Base-by-base conservation (phyloP, 768 basidiomycete species). In the Clavaria fumosa region DNA sequence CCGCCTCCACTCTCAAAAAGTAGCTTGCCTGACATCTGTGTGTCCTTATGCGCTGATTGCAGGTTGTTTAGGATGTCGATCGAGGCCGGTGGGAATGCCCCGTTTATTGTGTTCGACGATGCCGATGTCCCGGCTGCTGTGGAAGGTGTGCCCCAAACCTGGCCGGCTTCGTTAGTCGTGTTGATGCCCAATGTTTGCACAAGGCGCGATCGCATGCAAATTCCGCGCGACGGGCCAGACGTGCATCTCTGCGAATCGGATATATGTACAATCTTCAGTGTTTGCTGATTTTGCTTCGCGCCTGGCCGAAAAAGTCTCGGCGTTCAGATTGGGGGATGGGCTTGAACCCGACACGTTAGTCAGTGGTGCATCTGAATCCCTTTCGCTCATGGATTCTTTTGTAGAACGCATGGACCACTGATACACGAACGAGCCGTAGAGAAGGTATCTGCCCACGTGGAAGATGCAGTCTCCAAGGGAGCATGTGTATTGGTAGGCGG, bases 101-200 rank as follows among this genome's bases (percentile, higher is more conserved):
- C 93, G 0, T 90, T 99, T 57, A 95, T 97, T 47, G 83, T 99
- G 5, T 97, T 99, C 53, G 83, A 89, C 45, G 95, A 97, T 50
- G 93, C 90, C 0, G 78, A 97, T 53, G 69, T 99, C 36, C 84
- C 89, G 34, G 75, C 79, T 40, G 95, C 95, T 20, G 86, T 99
- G 5, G 75, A 78, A 45, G 84, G 91, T 70, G 53, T n/a, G n/a
- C n/a, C n/a, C n/a, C n/a, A n/a, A n/a, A n/a, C 42, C 43, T n/a
- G 24, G 18, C 18, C 6, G 2, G 20, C 15, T 12, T 31, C 19
- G 3, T 6, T 17, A 19, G 36, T 6, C 7, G 20, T 27, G 17
- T 39, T 9, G 20, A 41, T 34, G 27, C 17, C 9, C 9, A 32
- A 24, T 19, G 35, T 19, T 31, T 40, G n/a, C n/a, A n/a, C n/a